These are phyloP conservation scores for Cucurbita ficifolia DNA, from an alignment of 306 rosid genomes.

Conservation along the genomic window DNA sequence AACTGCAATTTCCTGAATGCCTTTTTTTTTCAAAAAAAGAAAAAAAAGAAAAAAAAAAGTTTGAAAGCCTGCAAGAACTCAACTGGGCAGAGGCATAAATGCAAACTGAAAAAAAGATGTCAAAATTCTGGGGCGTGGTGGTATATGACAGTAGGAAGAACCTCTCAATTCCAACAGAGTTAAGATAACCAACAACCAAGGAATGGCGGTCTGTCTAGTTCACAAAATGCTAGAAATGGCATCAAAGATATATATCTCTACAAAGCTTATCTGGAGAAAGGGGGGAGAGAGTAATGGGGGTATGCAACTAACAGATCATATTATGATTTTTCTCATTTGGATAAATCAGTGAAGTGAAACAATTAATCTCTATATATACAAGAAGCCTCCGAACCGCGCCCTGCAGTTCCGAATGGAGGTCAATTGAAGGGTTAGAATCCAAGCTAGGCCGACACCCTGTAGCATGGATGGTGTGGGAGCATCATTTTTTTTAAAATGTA, in stretches of 20 bases:
- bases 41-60: too few relatives aligned
- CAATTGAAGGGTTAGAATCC: constrained; percentile 12
- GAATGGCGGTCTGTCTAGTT: neutral
- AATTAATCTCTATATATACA: constrained; percentile 15
- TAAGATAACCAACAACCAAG: neutral
- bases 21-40: neutral
- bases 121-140: neutral
- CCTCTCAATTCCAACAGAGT: neutral
- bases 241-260: neutral
- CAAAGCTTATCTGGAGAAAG: neutral
- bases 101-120: neutral
- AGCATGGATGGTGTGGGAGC: constrained; percentile 1
- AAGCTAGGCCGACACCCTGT: neutral
- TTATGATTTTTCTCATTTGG: constrained; percentile 8
- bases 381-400: constrained; percentile 10
- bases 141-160: neutral
- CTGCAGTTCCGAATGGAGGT: constrained; percentile 6
- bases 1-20: neutral
- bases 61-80: neutral
- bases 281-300: neutral
- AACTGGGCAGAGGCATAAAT: neutral
- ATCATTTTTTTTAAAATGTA: neutral
- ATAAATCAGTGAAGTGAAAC: constrained; percentile 9
- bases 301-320: constrained; percentile 5
- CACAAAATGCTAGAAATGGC: neutral